Percentiles rank a stretch among this genome's conserved stretches.
These are phyloP conservation scores for Xylariomycetidae sp. DNA, from an alignment of 2,329 filamentous ascomycete genomes.

Conservation along the genomic window DNA sequence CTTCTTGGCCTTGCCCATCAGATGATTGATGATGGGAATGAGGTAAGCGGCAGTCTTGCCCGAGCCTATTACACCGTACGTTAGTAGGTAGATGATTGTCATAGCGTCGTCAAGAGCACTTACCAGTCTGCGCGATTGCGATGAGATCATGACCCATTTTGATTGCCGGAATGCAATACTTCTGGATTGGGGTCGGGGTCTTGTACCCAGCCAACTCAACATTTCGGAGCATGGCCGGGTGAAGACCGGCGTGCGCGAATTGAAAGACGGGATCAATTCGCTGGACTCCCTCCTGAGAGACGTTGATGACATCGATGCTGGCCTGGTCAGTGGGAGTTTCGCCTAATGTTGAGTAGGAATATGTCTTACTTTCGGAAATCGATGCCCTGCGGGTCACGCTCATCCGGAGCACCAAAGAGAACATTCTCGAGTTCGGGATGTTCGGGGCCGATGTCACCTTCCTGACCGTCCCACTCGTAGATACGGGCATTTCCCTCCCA, in stretches of 20 bases:
- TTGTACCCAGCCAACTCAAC: constrained; percentile 67
- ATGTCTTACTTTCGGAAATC: constrained; percentile 35
- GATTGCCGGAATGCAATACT: constrained; percentile 77
- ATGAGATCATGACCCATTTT: constrained; percentile 75
- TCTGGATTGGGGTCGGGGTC: constrained; percentile 79
- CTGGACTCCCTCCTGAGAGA: constrained; percentile 51
- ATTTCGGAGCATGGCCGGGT: constrained; percentile 79
- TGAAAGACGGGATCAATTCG: constrained; percentile 46
- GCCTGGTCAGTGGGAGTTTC: constrained; percentile 4
- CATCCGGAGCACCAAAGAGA: constrained; percentile 62
- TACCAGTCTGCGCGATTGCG: constrained; percentile 88
- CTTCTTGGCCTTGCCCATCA: constrained; percentile 96
- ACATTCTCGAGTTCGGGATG: constrained; percentile 66
- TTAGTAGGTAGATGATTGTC: background rate
- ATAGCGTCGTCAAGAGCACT: constrained; percentile 24
- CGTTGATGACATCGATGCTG: constrained; percentile 51
- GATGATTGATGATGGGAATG: constrained; percentile 78
- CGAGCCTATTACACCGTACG: constrained; percentile 61
- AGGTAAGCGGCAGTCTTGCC: constrained; percentile 95
- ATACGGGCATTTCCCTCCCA: constrained; percentile 56
- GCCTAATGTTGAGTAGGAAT: background rate
- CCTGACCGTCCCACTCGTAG: constrained; percentile 84
- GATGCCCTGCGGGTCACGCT: constrained; percentile 48
- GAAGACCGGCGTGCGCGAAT: constrained; percentile 76
- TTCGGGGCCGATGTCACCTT: constrained; percentile 76